These are phyloP conservation scores for Hyphopichia homilentoma DNA, from an alignment of 805 yeast genomes.

Conservation along the genomic window DNA sequence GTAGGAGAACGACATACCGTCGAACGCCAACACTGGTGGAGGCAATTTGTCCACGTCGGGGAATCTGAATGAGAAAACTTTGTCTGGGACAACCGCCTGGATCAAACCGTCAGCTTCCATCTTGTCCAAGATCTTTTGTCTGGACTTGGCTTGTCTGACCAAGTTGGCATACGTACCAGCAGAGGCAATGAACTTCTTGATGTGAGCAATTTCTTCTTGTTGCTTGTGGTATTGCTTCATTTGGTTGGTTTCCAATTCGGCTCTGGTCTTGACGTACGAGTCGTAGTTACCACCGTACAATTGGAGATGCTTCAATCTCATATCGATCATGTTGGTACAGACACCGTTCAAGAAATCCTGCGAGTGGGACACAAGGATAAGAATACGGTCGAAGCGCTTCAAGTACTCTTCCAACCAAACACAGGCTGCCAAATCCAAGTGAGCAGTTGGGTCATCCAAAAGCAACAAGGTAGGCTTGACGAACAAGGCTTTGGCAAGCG, in stretches of 20 bases:
- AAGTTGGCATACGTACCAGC: slow-evolving; percentile 99
- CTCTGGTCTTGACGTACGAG: slow-evolving; percentile 90
- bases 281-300: slow-evolving; percentile 98
- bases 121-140: slow-evolving; percentile 98
- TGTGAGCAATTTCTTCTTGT: slow-evolving; percentile 98
- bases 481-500: slow-evolving; percentile 94
- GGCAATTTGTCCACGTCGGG: slow-evolving; percentile 96
- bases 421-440: slow-evolving; percentile 98
- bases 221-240: slow-evolving; percentile 96
- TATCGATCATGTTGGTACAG: slow-evolving; percentile 96
- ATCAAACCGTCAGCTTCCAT: slow-evolving; percentile 99
- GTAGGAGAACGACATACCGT: slow-evolving; percentile 90
- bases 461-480: slow-evolving; percentile 94
- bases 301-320: slow-evolving; percentile 75
- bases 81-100: slow-evolving; percentile 88
- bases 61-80: slow-evolving; percentile 90
- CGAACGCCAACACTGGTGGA: slow-evolving; percentile 97
- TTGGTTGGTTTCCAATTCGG: slow-evolving; percentile 93
- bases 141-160: slow-evolving; percentile 97
- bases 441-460: slow-evolving; percentile 99
- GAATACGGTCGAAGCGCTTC: slow-evolving; percentile 88
- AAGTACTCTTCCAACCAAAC: slow-evolving; percentile 99
- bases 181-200: slow-evolving; percentile 97
- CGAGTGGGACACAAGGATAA: slow-evolving; percentile 94
- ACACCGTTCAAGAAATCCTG: slow-evolving; percentile 99